phyloP scores from a whole-genome alignment of 2,329 filamentous ascomycete species.

The Balansia obtecta region DNA sequence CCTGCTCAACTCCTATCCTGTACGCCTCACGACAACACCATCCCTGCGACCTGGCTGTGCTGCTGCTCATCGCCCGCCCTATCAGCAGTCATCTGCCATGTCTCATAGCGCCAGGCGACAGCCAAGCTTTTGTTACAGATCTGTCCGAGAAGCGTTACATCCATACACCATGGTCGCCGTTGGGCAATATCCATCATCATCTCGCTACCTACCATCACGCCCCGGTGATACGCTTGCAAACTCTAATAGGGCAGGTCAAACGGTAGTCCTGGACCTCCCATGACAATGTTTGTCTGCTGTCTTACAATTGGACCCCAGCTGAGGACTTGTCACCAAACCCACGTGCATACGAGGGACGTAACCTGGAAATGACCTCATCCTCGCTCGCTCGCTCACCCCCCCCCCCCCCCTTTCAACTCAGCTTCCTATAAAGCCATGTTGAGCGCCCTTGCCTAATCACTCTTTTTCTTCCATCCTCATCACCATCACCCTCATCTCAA shows the following conservation, averaged over 20 bases:
- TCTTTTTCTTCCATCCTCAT: background rate
- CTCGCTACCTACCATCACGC: background rate
- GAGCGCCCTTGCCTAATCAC: background rate
- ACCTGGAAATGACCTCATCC: background rate
- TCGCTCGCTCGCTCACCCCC: too few species aligned
- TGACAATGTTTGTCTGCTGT: too few species aligned
- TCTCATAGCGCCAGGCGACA: background rate
- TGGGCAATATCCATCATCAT: background rate
- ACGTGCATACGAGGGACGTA: too few species aligned
- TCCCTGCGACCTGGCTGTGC: slow-evolving; percentile 3
- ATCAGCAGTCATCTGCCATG: background rate
- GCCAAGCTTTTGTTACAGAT: background rate
- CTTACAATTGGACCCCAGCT: too few species aligned
- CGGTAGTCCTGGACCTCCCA: too few species aligned
- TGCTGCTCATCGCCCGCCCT: background rate
- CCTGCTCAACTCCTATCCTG: background rate
- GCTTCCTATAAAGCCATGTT: background rate
- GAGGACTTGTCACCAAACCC: too few species aligned
- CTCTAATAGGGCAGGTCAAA: too few species aligned
- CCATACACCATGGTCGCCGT: background rate
- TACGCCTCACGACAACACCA: background rate
- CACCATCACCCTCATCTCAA: background rate
- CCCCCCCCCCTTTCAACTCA: background rate
- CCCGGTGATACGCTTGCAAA: too few species aligned
- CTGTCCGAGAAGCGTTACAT: background rate